A percentile compares a stretch with the other conserved stretches of the same genome.
Evolutionary conservation across 2,329 filamentous ascomycete species (phyloP).

Genomic region (Thelonectria olida): DNA sequence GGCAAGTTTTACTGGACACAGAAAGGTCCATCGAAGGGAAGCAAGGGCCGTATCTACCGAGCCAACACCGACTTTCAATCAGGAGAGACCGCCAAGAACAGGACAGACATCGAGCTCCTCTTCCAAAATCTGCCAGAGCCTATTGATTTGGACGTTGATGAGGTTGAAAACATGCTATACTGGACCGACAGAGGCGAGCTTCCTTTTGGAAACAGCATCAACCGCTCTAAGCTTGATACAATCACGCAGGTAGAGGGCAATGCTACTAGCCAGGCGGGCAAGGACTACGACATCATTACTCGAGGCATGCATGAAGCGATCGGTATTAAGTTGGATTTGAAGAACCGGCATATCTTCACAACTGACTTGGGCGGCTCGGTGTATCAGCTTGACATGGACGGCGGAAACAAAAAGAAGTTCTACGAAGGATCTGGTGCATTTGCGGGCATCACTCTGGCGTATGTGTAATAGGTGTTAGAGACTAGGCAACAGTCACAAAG

Average conservation of each 20-base stretch:
- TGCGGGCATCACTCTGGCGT: no score
- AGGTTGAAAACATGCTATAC: slow-evolving; percentile 55
- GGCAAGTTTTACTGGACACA: slow-evolving; percentile 68
- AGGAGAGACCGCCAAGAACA: slow-evolving; percentile 38
- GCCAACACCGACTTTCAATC: slow-evolving; percentile 54
- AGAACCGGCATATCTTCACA: background rate
- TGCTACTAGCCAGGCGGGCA: no score
- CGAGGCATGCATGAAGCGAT: background rate
- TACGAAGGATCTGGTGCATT: no score
- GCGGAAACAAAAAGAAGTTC: no score
- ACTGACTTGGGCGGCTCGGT: background rate
- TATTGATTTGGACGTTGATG: slow-evolving; percentile 66
- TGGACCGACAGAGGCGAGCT: slow-evolving; percentile 70
- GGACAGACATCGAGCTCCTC: slow-evolving; percentile 54
- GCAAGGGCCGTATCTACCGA: slow-evolving; percentile 61
- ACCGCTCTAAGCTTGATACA: slow-evolving; percentile 40
- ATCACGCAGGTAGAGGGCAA: background rate
- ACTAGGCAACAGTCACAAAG: no score
- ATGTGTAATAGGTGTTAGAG: no score
- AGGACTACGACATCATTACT: background rate
- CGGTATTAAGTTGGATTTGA: background rate
- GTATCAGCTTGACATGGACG: no score
- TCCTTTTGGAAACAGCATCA: slow-evolving; percentile 63
- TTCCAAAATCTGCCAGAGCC: slow-evolving; percentile 60
- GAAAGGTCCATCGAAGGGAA: slow-evolving; percentile 63